These are phyloP conservation scores for Aspergillus nanangensis DNA, from an alignment of 495 filamentous ascomycete genomes.

Conservation along the genomic window DNA sequence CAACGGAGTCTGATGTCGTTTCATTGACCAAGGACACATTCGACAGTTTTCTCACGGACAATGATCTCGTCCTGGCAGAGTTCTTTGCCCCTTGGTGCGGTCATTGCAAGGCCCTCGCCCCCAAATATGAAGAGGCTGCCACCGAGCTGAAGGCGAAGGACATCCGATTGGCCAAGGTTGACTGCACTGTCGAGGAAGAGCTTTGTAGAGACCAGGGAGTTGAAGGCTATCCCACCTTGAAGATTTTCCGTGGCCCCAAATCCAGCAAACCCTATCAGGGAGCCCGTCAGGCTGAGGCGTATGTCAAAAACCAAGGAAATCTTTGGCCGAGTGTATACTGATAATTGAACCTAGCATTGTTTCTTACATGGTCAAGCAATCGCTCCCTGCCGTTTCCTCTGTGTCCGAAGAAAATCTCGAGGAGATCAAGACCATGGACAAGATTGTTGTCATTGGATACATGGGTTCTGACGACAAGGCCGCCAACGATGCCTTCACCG, in stretches of 20 bases:
- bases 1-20: constrained; percentile 71
- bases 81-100: constrained; percentile 99
- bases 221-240: constrained; percentile 96
- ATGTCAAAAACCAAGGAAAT: constrained; percentile 30
- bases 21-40: constrained; percentile 84
- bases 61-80: constrained; percentile 89
- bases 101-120: constrained; percentile 94
- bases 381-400: constrained; percentile 83
- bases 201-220: constrained; percentile 88
- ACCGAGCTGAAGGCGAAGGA: constrained; percentile 93
- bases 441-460: constrained; percentile 91
- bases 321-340: neutral
- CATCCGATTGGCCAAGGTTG: constrained; percentile 88
- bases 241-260: constrained; percentile 95
- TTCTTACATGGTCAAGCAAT: constrained; percentile 99
- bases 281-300: constrained; percentile 86
- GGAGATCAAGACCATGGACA: constrained; percentile 97
- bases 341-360: constrained; percentile 59
- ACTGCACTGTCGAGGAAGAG: constrained; percentile 91
- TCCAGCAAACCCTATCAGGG: constrained; percentile 79
- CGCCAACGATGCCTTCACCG: constrained; percentile 73
- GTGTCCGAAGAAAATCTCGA: constrained; percentile 76
- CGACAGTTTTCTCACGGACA: constrained; percentile 73
- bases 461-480: constrained; percentile 79
- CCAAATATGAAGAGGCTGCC: constrained; percentile 90